These are phyloP conservation scores for Lachancea nothofagi DNA, from an alignment of 805 yeast species.

Conservation along the genomic window DNA sequence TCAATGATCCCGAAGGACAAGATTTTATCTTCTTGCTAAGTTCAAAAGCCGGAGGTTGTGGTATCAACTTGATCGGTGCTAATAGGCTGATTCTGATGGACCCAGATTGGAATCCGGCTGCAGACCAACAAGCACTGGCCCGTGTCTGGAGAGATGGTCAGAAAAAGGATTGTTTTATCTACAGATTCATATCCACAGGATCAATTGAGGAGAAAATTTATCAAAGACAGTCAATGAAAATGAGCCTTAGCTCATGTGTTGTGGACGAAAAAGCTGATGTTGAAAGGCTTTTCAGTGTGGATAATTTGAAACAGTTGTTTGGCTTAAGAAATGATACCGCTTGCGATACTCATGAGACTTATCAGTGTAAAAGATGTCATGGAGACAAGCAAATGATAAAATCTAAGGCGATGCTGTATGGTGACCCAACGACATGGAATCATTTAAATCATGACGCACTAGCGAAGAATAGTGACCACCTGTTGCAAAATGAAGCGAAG, in stretches of 20 bases:
- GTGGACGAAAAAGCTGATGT: slow-evolving; percentile 96
- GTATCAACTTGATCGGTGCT: slow-evolving; percentile 94
- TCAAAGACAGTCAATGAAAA: slow-evolving; percentile 92
- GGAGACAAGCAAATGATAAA: slow-evolving; percentile 54
- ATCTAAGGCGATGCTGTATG: slow-evolving; percentile 87
- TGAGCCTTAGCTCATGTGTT: slow-evolving; percentile 89
- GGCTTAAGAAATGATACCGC: slow-evolving; percentile 57
- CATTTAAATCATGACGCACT: slow-evolving; percentile 67
- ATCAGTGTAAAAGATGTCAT: slow-evolving; percentile 76
- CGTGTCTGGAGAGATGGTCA: slow-evolving; percentile 99
- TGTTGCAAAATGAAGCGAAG: slow-evolving; percentile 67
- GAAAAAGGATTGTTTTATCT: slow-evolving; percentile 91
- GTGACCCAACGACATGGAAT: slow-evolving; percentile 97
- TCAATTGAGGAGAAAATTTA: slow-evolving; percentile 94
- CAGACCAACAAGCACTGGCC: slow-evolving; percentile 96
- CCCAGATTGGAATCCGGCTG: slow-evolving; percentile 97
- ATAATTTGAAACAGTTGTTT: slow-evolving; percentile 70
- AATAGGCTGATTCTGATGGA: slow-evolving; percentile 83
- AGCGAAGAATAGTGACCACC: slow-evolving; percentile 62
- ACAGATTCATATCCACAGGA: slow-evolving; percentile 90
- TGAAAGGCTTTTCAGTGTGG: slow-evolving; percentile 83
- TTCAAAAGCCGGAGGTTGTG: slow-evolving; percentile 98
- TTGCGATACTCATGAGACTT: slow-evolving; percentile 92
- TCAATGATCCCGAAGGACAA: slow-evolving; percentile 79
- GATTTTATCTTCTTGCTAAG: slow-evolving; percentile 87